Evolutionary conservation across 1,284 basidiomycete species (phyloP).

Genomic region (Acaromyces ingoldii): DNA sequence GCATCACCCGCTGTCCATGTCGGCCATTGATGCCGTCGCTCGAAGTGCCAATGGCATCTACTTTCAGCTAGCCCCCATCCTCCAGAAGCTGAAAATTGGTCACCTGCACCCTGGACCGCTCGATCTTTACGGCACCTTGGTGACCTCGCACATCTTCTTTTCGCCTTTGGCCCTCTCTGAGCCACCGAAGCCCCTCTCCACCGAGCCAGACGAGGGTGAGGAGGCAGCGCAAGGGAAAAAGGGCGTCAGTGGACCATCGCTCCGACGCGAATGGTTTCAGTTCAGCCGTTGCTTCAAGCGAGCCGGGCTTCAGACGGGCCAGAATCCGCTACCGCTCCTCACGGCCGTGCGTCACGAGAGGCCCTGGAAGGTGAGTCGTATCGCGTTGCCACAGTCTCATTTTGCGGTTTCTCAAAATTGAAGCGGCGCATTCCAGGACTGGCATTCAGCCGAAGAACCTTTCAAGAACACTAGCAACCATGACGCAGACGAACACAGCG

Average conservation of each 20-base stretch:
- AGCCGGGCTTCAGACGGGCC: constrained; percentile 18
- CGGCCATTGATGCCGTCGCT: constrained; percentile 41
- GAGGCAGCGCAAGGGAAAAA: too few species aligned
- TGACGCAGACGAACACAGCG: background rate
- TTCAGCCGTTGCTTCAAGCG: constrained; percentile 44
- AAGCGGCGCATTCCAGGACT: background rate
- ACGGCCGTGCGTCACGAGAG: constrained; percentile 31
- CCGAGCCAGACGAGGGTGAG: too few species aligned
- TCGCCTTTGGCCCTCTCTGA: background rate
- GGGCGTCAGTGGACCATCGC: background rate
- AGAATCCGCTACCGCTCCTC: constrained; percentile 39
- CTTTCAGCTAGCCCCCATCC: constrained; percentile 40
- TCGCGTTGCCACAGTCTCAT: background rate
- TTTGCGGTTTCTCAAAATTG: background rate
- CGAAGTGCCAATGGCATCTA: constrained; percentile 38
- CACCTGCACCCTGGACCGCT: constrained; percentile 4
- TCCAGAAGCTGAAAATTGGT: constrained; percentile 23
- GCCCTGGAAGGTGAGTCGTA: constrained; percentile 1
- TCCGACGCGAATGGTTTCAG: constrained; percentile 38
- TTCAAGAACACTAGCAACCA: background rate
- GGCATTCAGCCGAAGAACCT: constrained; percentile 2
- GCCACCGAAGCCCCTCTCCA: background rate
- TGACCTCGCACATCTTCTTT: constrained; percentile 6
- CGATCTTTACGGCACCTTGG: constrained; percentile 2
- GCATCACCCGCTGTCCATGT: constrained; percentile 39